Evolutionary conservation across 176 grass and related monocot genomes (phyloP).

Genomic region (Cocos nucifera): DNA sequence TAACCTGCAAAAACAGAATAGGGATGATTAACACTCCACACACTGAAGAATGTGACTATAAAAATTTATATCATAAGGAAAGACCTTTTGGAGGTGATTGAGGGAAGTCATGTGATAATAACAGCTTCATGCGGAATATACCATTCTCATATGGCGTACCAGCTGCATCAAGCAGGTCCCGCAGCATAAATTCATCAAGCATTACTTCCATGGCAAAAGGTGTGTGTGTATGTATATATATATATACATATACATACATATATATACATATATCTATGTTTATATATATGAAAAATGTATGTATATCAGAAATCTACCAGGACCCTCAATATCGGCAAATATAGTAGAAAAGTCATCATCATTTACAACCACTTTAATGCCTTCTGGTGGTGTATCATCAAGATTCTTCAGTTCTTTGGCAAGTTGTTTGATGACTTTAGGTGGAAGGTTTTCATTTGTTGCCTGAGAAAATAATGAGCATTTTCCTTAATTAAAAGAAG

Average conservation of each 20-base stretch:
- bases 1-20: conserved; percentile 41
- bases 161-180: conserved; percentile 28
- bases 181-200: conserved; percentile 9
- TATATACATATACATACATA: no score
- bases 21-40: background rate
- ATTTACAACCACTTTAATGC: conserved; percentile 88
- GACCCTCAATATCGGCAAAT: conserved; percentile 90
- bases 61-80: background rate
- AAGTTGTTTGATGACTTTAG: conserved; percentile 86
- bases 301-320: conserved; percentile 27
- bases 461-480: conserved; percentile 28
- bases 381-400: conserved; percentile 81
- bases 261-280: no score
- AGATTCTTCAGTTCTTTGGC: conserved; percentile 99
- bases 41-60: no score
- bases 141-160: conserved; percentile 96
- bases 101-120: conserved; percentile 74
- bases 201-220: background rate
- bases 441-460: conserved; percentile 87
- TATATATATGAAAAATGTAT: no score
- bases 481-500: no score
- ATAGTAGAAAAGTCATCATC: conserved; percentile 94
- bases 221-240: no score
- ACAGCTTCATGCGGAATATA: conserved; percentile 86
- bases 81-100: conserved; percentile 86